phyloP scores from a whole-genome alignment of 805 yeast genomes.

The Suhomyces prunicola region DNA sequence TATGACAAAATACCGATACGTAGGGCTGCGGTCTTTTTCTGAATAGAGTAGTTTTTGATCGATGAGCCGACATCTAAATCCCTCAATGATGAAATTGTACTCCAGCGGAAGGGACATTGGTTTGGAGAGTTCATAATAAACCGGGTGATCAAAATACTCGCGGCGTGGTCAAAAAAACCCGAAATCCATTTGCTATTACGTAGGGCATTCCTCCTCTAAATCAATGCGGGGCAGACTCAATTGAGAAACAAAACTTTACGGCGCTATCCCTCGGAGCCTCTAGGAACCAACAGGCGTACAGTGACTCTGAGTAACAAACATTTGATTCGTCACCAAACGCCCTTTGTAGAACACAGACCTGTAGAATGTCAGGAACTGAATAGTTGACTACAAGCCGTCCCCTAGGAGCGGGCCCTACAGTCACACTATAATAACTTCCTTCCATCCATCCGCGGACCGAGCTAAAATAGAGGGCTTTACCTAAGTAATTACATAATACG shows the following conservation, averaged over 20 bases:
- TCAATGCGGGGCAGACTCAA: background rate
- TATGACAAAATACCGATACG: background rate
- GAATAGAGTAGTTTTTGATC: background rate
- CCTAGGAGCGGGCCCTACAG: background rate
- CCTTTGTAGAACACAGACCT: background rate
- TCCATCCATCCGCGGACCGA: constrained; percentile 1
- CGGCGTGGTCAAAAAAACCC: background rate
- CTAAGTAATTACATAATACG: constrained; percentile 6
- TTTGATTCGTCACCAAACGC: background rate
- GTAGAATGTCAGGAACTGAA: background rate
- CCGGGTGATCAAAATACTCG: background rate
- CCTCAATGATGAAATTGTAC: background rate
- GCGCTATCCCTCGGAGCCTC: background rate
- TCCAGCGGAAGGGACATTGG: background rate
- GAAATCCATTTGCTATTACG: background rate
- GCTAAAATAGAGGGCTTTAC: background rate
- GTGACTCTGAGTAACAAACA: background rate
- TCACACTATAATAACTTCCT: constrained; percentile 3
- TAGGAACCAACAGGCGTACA: background rate
- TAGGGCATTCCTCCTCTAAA: background rate
- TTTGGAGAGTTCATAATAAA: background rate
- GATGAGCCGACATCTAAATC: background rate
- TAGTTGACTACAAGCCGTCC: background rate
- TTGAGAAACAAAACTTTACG: background rate
- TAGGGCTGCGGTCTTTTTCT: background rate